Base-by-base conservation (phyloP, 306 rosid species). In the Inga leiocalycina region DNA sequence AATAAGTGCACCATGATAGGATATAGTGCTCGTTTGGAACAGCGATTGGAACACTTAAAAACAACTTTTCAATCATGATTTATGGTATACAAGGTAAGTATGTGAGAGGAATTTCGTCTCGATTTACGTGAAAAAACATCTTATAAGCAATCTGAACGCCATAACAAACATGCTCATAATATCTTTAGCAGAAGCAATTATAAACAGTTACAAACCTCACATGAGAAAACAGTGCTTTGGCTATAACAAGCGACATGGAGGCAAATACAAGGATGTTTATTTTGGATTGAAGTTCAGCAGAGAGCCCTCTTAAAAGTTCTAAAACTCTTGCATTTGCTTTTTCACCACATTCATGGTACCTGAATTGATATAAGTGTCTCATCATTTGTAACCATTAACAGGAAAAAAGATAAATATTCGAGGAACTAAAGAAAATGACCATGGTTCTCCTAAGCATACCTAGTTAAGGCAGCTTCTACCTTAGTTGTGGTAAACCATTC, bases 151-250 rank as follows among this genome's bases (percentile, higher is more conserved):
- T 27, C 30, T 27, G 1, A 27, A 27, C 30, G 1, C 30, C 30
- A 27, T 27, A 27, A 27, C 30, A 27, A 27, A 27, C 30, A 27
- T 27, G 30, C 30, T 27, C 30, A 27, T 27, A 65, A 65, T 65
- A 12, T 34, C 43, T 65, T 32, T 54, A 62, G 71, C 79, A 86
- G 57, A 86, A 79, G 77, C 80, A 81, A 76, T 62, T 45, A 79
- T 49, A 81, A 84, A 82, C 43, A 74, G 80, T 72, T 30, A 86
- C 92, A 85, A 79, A 96, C 99, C 99, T 96, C 94, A 89, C 98
- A 84, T 92, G 98, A 86, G 94, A 90, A 84, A 92, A 96, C 72
- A 96, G 82, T n/a, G 98, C 98, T 91, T 90, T 93, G 75, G 98
- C 92, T 68, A 96, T 91, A 74, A 96, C 89, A 79, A 95, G 98